These are phyloP conservation scores for Penicillium sp. DNA, from an alignment of 2,329 filamentous ascomycete genomes.

Conservation along the genomic window DNA sequence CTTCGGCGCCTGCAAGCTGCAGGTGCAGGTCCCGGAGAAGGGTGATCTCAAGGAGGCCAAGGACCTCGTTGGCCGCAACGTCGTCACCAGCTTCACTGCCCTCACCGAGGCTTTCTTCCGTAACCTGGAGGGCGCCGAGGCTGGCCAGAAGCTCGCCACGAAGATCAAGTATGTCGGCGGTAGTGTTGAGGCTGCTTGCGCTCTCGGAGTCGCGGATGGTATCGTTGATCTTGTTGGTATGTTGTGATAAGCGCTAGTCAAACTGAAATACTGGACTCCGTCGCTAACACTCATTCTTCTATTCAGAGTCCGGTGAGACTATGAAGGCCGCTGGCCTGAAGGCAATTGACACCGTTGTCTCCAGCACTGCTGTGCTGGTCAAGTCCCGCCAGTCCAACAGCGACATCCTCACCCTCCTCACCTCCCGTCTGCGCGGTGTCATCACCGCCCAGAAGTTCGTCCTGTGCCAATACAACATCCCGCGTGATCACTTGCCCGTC, in stretches of 20 bases:
- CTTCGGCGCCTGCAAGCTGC: constrained; percentile 87
- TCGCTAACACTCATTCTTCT: background rate
- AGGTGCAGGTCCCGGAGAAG: constrained; percentile 94
- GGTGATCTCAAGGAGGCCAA: constrained; percentile 67
- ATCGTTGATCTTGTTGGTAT: constrained; percentile 95
- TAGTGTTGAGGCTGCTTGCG: constrained; percentile 95
- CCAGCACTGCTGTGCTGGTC: constrained; percentile 85
- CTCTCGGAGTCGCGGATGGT: constrained; percentile 90
- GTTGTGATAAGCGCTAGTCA: constrained; percentile 36
- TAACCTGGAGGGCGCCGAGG: constrained; percentile 60
- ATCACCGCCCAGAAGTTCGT: constrained; percentile 94
- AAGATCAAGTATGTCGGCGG: constrained; percentile 93
- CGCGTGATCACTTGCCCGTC: constrained; percentile 64
- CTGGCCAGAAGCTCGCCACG: constrained; percentile 59
- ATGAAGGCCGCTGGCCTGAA: constrained; percentile 95
- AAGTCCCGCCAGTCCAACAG: constrained; percentile 84
- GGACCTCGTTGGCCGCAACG: constrained; percentile 85
- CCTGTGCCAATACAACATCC: constrained; percentile 94
- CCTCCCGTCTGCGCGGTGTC: constrained; percentile 83
- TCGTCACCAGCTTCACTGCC: constrained; percentile 92
- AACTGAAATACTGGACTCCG: background rate
- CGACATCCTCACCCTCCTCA: constrained; percentile 78
- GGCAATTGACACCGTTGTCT: constrained; percentile 89
- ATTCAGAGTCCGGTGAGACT: constrained; percentile 87
- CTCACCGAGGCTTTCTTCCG: constrained; percentile 82